phyloP scores from a whole-genome alignment of 306 rosid genomes.

The Medicago lupulina region DNA sequence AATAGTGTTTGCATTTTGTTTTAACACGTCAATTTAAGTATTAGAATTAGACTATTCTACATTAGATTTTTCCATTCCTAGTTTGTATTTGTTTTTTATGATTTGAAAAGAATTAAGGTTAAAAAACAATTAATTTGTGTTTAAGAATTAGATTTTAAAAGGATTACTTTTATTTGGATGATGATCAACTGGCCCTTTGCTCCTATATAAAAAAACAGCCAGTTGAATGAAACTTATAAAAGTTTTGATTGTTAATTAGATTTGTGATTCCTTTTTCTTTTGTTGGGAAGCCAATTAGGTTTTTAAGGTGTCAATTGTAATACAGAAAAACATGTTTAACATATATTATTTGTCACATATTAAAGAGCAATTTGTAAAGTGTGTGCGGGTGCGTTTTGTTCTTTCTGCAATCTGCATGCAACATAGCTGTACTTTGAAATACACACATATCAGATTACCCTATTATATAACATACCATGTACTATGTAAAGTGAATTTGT shows the following conservation, averaged over 20 bases:
- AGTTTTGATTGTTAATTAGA: neutral
- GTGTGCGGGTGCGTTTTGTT: neutral
- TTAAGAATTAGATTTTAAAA: neutral
- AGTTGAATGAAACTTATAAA: neutral
- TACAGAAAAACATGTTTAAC: neutral
- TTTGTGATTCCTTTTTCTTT: no score
- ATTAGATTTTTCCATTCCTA: neutral
- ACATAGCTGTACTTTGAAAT: neutral
- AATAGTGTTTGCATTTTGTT: conserved; percentile 1
- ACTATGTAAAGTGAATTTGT: conserved; percentile 1
- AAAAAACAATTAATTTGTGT: no score
- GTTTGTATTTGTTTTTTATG: neutral
- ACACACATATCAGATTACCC: neutral
- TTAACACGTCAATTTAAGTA: neutral
- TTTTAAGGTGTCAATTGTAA: neutral
- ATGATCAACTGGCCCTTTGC: neutral
- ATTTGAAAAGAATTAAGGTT: neutral
- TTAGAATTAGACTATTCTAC: neutral
- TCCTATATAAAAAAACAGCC: neutral
- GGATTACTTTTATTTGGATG: neutral
- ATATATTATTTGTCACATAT: neutral
- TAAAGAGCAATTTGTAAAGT: neutral
- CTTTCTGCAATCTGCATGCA: neutral
- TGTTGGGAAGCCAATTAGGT: no score
- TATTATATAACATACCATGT: neutral